Base-by-base conservation (phyloP, 495 filamentous ascomycete genomes). In the Neurospora hispaniola region DNA sequence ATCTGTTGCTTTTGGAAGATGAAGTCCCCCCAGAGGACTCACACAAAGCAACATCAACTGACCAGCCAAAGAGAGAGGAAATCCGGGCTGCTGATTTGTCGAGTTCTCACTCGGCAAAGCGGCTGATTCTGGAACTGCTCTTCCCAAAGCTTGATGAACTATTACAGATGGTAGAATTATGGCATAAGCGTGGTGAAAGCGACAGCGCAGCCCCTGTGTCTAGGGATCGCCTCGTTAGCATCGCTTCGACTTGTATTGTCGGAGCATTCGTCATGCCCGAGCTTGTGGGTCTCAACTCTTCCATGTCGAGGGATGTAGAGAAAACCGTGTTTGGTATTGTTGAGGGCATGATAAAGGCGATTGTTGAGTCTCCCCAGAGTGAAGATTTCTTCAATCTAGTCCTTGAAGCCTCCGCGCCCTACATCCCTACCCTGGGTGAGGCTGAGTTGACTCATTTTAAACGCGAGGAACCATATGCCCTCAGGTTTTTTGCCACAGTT, bases 81-180 rank as follows among this genome's bases (percentile, higher is more conserved):
- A 69, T 43, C 10, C 76, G 77, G 41, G 68, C 73, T 2, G 70
- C 73, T 20, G 83, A 86, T 72, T 77, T 78, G 16, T 75, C 80
- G 3, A 81, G 81, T 71, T 79, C 82, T 11, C 79, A 85, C 69
- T 78, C 83, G 4, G 79, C 81, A 48, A 85, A 80, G 72, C 84
- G 84, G 54, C 77, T 87, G 18, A 80, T 85, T 41, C 75, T 87
- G 9, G 87, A 88, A 69, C 79, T 87, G 8, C 78, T 87, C 43
- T 79, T 78, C 40, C 80, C 84, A 7, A 87, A 86, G 73, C 73
- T 86, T 12, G 79, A 84, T 68, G 84, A 85, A 40, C 75, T 84
- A 31, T 79, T 72, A 40, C 75, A 75, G 16, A 54, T 87, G 62
- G 77, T 81, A 23, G 78, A 81, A 62, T 78, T 78, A 35, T 88